These are phyloP conservation scores for Herpotrichia juniperi DNA, from an alignment of 2,329 filamentous ascomycete species.

Conservation along the genomic window DNA sequence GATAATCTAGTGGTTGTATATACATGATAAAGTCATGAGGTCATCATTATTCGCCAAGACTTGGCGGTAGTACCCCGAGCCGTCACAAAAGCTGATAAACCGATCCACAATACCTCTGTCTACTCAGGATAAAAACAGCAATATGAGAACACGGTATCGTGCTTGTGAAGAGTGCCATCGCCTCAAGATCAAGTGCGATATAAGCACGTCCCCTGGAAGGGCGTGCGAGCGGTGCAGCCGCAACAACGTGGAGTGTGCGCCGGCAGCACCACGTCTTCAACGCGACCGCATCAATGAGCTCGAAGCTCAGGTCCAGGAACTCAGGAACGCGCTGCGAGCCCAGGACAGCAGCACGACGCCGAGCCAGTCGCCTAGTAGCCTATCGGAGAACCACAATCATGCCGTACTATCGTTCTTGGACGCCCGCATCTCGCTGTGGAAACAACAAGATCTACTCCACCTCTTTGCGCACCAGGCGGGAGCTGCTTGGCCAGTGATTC, in stretches of 20 bases:
- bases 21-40: no score
- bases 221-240: constrained; percentile 32
- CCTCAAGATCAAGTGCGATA: constrained; percentile 37
- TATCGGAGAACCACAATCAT: constrained; percentile 20
- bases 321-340: constrained; percentile 21
- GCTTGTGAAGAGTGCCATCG: constrained; percentile 38
- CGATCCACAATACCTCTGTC: not conserved
- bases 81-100: no score
- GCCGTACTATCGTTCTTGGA: constrained; percentile 28
- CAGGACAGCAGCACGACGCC: constrained; percentile 19
- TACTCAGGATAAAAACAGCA: not conserved
- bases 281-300: constrained; percentile 34
- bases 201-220: constrained; percentile 19
- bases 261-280: constrained; percentile 32
- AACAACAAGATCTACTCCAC: constrained; percentile 26
- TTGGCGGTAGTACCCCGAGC: no score
- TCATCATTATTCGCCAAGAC: no score
- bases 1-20: no score
- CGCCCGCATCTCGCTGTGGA: constrained; percentile 20
- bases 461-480: constrained; percentile 22
- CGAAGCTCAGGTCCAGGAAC: constrained; percentile 29
- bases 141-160: constrained; percentile 28
- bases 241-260: constrained; percentile 27
- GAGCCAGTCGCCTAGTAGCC: constrained; percentile 22
- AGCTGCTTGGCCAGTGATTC: constrained; percentile 27